Evolutionary conservation across 352 stramenopile species (phyloP).

Genomic region (Phytopythium cucurbitacearum): DNA sequence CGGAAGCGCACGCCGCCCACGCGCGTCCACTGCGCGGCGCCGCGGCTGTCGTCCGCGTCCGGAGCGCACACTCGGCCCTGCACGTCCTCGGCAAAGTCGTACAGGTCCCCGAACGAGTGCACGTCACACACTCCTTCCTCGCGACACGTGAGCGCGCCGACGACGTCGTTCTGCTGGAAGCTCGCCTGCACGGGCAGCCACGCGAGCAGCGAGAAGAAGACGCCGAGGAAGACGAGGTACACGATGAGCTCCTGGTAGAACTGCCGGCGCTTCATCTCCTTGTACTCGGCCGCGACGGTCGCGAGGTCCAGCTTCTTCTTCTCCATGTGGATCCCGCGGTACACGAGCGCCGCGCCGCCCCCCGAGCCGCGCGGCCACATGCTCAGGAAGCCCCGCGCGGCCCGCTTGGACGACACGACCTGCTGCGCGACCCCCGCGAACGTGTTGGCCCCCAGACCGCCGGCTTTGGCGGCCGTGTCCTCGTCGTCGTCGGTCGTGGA

Average conservation of each 20-base stretch:
- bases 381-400: slow-evolving; percentile 59
- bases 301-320: slow-evolving; percentile 87
- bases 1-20: slow-evolving; percentile 76
- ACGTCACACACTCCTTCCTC: slow-evolving; percentile 80
- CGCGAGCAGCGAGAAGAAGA: slow-evolving; percentile 76
- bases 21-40: slow-evolving; percentile 66
- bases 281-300: slow-evolving; percentile 75
- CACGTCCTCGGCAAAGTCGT: slow-evolving; percentile 64
- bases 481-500: slow-evolving; percentile 2
- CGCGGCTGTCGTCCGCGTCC: slow-evolving; percentile 22
- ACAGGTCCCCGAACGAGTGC: slow-evolving; percentile 72
- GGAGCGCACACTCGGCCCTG: slow-evolving; percentile 42
- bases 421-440: slow-evolving; percentile 77
- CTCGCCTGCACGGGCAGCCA: slow-evolving; percentile 80
- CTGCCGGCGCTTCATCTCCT: slow-evolving; percentile 82
- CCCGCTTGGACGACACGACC: slow-evolving; percentile 66
- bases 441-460: slow-evolving; percentile 15
- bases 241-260: slow-evolving; percentile 89
- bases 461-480: slow-evolving; percentile 4
- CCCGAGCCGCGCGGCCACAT: slow-evolving; percentile 60
- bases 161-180: slow-evolving; percentile 84
- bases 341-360: slow-evolving; percentile 39
- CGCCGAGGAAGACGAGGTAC: slow-evolving; percentile 69
- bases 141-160: slow-evolving; percentile 67
- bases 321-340: slow-evolving; percentile 86